Percentiles rank a stretch among this genome's conserved stretches.
Evolutionary conservation across 1,284 basidiomycete species (phyloP).

Genomic region (Leccinum pallidistipes): DNA sequence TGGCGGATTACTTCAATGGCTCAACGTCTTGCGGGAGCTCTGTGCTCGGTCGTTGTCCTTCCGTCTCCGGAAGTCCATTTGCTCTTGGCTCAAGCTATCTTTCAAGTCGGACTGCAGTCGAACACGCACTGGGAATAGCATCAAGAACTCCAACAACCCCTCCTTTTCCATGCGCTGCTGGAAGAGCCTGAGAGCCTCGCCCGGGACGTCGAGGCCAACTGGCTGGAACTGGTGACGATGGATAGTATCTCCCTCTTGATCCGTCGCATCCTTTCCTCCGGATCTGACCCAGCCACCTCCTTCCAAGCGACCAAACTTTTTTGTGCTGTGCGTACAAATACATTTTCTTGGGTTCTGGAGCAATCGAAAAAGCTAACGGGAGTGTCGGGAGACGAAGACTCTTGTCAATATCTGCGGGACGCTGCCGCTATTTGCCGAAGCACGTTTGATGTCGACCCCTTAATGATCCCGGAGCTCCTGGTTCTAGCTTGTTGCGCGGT

Average conservation of each 20-base stretch:
- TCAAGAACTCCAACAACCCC: constrained; percentile 25
- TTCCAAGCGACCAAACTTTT: constrained; percentile 27
- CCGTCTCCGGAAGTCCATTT: constrained; percentile 38
- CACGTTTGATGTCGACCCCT: constrained; percentile 40
- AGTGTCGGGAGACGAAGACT: constrained; percentile 17
- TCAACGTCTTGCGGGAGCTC: constrained; percentile 47
- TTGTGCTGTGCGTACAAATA: constrained; percentile 31
- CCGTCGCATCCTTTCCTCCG: constrained; percentile 37
- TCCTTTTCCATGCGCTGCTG: constrained; percentile 39
- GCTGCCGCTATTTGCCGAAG: constrained; percentile 40
- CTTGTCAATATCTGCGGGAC: constrained; percentile 33
- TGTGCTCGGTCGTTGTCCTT: constrained; percentile 39
- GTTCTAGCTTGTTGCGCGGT: constrained; percentile 39
- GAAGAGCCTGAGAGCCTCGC: constrained; percentile 35
- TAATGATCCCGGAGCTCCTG: constrained; percentile 18
- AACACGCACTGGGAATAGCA: constrained; percentile 34
- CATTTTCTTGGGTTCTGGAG: constrained; percentile 40
- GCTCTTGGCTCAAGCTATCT: constrained; percentile 42
- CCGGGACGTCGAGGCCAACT: constrained; percentile 39
- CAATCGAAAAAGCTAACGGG: constrained; percentile 27
- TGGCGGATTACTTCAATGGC: constrained; percentile 47
- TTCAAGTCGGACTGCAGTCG: constrained; percentile 41
- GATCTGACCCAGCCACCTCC: constrained; percentile 8
- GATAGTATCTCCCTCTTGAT: constrained; percentile 36
- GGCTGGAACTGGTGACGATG: constrained; percentile 42